Percentiles rank a stretch among this genome's conserved stretches.
phyloP scores from a whole-genome alignment of 2,329 filamentous ascomycete genomes.

The Trichoderma arundinaceum region DNA sequence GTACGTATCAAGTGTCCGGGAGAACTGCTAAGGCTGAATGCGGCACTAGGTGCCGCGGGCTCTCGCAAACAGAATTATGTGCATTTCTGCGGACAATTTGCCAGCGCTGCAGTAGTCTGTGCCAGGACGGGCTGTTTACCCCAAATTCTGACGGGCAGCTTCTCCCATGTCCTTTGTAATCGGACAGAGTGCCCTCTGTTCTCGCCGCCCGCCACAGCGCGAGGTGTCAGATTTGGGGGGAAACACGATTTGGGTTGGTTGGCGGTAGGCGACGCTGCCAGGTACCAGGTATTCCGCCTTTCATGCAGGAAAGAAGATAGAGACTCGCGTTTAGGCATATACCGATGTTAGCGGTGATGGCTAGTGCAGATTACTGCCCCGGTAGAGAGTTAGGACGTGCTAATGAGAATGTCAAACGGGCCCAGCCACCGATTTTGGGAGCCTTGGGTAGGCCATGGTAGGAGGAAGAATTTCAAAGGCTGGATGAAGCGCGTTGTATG shows the following conservation, averaged over 20 bases:
- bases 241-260: not conserved
- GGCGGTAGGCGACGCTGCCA: slow-evolving; percentile 17
- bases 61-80: slow-evolving; percentile 8
- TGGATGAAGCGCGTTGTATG: no score
- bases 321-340: slow-evolving; percentile 20
- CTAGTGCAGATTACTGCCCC: slow-evolving; percentile 13
- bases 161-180: no score
- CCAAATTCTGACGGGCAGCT: no score
- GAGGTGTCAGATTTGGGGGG: slow-evolving; percentile 4
- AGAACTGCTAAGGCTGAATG: slow-evolving; percentile 19
- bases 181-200: not conserved
- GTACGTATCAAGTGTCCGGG: not conserved
- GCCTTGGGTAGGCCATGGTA: not conserved
- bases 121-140: no score
- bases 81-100: not conserved
- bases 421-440: slow-evolving; percentile 32
- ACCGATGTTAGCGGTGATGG: slow-evolving; percentile 7
- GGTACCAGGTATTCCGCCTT: slow-evolving; percentile 22
- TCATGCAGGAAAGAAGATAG: slow-evolving; percentile 1
- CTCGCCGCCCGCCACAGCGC: not conserved
- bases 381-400: slow-evolving; percentile 10
- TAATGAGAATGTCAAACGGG: not conserved
- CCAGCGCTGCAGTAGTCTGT: not conserved
- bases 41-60: slow-evolving; percentile 18
- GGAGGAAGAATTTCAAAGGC: no score